Base-by-base conservation (phyloP, 805 yeast species). In the Cyberlindnera petersonii region DNA sequence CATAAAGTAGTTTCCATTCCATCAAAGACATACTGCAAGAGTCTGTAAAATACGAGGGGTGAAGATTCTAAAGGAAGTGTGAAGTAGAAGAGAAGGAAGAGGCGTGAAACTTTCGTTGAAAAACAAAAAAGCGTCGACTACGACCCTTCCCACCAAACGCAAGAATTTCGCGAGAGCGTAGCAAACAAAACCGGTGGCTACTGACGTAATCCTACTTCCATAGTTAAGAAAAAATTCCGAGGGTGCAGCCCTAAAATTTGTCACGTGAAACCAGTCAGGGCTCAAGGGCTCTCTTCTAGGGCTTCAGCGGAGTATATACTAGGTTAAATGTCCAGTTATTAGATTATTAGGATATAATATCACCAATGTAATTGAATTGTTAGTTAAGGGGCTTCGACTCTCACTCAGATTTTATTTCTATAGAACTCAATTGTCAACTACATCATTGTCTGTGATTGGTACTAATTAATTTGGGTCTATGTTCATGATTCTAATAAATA, bases 11-110 rank as follows among this genome's bases (percentile, higher is more conserved):
- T n/a, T n/a, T n/a, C n/a, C n/a, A n/a, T n/a, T n/a, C n/a, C n/a
- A n/a, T n/a, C n/a, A n/a, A 26, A 18, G 23, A 51, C 55, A 37
- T 51, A 51, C 55, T 48, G 55, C 24, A 45, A 45, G 46, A 45
- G 37, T 40, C 36, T 31, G 35, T 22, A 26, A 42, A 46, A 49
- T 50, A 46, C 52, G 55, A 44, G 40, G 46, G 47, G 37, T 32
- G 21, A 21, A 27, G 47, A 40, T 38, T n/a, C 38, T 20, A 38
- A 33, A 39, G 37, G 26, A 20, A 31, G 33, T 31, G 24, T 18
- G 13, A 14, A 21, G 35, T 10, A 26, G 33, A 23, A 34, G 33
- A 38, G 37, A 42, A 35, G 31, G 33, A 41, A 37, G 43, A 39
- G 37, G 28, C 35, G 24, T 40, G 42, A 36, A 47, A 43, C 43